Base-by-base conservation (phyloP, 129 eudicot species). In the Tanacetum coccineum region DNA sequence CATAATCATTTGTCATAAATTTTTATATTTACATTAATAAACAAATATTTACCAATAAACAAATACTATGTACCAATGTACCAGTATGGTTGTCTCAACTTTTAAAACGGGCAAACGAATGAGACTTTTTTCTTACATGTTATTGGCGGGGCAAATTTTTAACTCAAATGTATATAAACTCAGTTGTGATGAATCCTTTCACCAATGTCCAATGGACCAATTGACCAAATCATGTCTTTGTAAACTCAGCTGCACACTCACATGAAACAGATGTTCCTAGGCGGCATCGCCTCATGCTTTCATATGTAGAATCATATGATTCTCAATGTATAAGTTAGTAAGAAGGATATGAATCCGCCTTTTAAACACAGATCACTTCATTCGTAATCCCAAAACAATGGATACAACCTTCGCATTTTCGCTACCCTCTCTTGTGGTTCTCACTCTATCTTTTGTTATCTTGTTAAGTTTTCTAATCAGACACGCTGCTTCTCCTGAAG, bases 351-450 rank as follows among this genome's bases (percentile, higher is more conserved):
- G 25, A 22, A 2, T 22, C 25, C 25, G 2, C 25, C 1, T 22
- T 22, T 22, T 22, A 22, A 22, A 22, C 25, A 22, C 25, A 22
- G 2, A 22, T 22, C 59, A 42, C 28, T 22, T 5, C 9, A 13
- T 51, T 40, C 20, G 30, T 39, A 4, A 56, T 67, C 49, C 1
- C 48, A 17, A 7, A 70, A 77, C 44, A 19, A 77, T 77, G 81
- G 77, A 77, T 19, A 4, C 53, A 26, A 47, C 26, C 59, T 13
- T 48, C 5, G 48, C 68, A 9, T 65, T 57, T 66, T 67, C 67
- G 6, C 64, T 71, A 32, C 62, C 72, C 13, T 9, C 57, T 70
- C 19, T 63, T 17, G 67, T 54, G 13, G 11, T 62, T 15, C 25
- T 77, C 62, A 20, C 44, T 13, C 11, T 65, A 44, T 64, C 73